Percentiles rank a stretch among this genome's conserved stretches.
phyloP scores from a whole-genome alignment of 208 protist genomes.

The Zelonia costaricensis region DNA sequence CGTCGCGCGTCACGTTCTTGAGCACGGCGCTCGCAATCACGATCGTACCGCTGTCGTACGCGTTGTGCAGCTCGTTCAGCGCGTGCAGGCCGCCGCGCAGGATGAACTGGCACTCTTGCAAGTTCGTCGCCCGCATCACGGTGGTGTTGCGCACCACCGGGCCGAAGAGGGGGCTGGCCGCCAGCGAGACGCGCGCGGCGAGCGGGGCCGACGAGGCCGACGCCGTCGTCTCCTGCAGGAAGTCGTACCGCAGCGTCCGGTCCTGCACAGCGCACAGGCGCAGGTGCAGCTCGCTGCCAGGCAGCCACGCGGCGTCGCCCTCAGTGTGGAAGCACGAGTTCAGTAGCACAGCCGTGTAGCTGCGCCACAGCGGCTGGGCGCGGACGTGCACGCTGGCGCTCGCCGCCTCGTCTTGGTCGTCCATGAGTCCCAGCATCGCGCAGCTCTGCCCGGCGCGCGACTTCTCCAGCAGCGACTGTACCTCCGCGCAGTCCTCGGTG shows the following conservation, averaged over 20 bases:
- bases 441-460: conserved; percentile 18
- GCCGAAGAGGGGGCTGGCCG: conserved; percentile 39
- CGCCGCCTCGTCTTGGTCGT: conserved; percentile 10
- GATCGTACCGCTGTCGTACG: conserved; percentile 14
- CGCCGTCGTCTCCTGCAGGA: conserved; percentile 14
- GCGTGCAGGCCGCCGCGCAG: conserved; percentile 12
- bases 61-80: conserved; percentile 1
- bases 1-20: conserved; percentile 19
- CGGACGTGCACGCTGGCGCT: conserved; percentile 2
- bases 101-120: conserved; percentile 8
- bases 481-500: conserved; percentile 1
- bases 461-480: conserved; percentile 8
- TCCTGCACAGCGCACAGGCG: conserved; percentile 35
- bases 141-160: conserved; percentile 35
- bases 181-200: conserved; percentile 10
- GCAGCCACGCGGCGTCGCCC: conserved; percentile 11
- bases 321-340: conserved; percentile 19
- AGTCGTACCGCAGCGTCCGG: conserved; percentile 22
- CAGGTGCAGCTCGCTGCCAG: conserved; percentile 32
- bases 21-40: conserved; percentile 28
- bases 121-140: conserved; percentile 7
- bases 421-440: conserved; percentile 27
- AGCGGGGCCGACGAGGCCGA: neutral
- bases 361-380: conserved; percentile 32
- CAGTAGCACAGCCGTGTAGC: conserved; percentile 14